A percentile compares a stretch with the other conserved stretches of the same genome.
These are phyloP conservation scores for Globisporangium recalcitrans DNA, from an alignment of 352 stramenopile genomes.

Conservation along the genomic window DNA sequence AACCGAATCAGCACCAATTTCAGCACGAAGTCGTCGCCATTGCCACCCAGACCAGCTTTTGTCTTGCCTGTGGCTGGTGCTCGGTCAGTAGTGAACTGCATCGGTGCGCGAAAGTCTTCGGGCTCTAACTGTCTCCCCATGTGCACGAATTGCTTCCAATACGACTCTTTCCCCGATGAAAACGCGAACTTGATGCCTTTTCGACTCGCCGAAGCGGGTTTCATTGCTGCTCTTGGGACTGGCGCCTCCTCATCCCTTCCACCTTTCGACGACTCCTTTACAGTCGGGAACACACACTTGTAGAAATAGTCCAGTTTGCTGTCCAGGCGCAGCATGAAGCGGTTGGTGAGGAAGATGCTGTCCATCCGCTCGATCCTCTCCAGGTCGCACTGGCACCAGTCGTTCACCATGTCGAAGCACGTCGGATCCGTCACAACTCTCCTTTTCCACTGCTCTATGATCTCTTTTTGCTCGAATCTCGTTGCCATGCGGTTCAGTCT, in stretches of 20 bases:
- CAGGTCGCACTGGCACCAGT: slow-evolving; percentile 49
- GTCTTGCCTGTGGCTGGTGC: slow-evolving; percentile 10
- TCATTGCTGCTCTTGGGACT: background rate
- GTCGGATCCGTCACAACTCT: slow-evolving; percentile 32
- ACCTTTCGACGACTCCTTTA: slow-evolving; percentile 11
- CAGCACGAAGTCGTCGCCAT: slow-evolving; percentile 20
- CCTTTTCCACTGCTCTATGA: slow-evolving; percentile 46
- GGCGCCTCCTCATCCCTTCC: background rate
- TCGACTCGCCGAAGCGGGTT: slow-evolving; percentile 5
- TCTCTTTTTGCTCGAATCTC: slow-evolving; percentile 37
- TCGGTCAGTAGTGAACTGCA: slow-evolving; percentile 33
- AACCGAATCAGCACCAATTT: slow-evolving; percentile 39
- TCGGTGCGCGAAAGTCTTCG: slow-evolving; percentile 39
- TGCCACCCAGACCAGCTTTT: background rate
- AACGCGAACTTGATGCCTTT: slow-evolving; percentile 42
- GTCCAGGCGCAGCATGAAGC: slow-evolving; percentile 55
- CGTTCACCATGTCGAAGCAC: slow-evolving; percentile 63
- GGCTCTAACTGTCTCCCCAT: slow-evolving; percentile 32
- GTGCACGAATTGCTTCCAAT: slow-evolving; percentile 49
- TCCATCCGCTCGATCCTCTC: slow-evolving; percentile 50
- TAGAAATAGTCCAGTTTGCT: slow-evolving; percentile 58
- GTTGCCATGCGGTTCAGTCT: slow-evolving; percentile 42
- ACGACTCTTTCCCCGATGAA: slow-evolving; percentile 21
- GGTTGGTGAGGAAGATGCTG: slow-evolving; percentile 38
- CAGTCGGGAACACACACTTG: slow-evolving; percentile 30